phyloP scores from a whole-genome alignment of 768 basidiomycete species.

The Daedaleopsis nitida region DNA sequence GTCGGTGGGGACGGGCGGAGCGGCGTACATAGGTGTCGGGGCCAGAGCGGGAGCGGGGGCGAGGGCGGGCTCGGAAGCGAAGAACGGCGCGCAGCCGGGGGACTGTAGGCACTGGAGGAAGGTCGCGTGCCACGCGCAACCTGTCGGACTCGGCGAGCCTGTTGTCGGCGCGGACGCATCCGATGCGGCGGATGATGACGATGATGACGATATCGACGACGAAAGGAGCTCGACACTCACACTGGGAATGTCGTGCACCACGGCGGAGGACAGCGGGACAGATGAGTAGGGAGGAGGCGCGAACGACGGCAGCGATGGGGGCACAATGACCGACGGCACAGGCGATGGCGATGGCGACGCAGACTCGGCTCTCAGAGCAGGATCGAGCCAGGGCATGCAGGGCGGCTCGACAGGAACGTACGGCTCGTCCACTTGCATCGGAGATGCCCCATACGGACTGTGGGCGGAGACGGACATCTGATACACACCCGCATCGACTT shows the following conservation, averaged over 20 bases:
- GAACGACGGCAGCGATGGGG: background rate
- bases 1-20: background rate
- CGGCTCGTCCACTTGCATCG: background rate
- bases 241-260: background rate
- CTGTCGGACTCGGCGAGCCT: constrained; percentile 10
- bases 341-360: constrained; percentile 11
- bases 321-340: background rate
- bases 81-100: constrained; percentile 14
- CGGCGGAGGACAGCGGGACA: background rate
- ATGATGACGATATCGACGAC: background rate
- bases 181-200: background rate
- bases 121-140: constrained; percentile 19
- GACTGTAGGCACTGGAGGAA: constrained; percentile 21
- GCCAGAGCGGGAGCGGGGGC: background rate
- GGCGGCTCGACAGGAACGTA: background rate
- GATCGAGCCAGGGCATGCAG: constrained; percentile 13
- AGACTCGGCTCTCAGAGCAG: constrained; percentile 11
- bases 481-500: too few relatives aligned
- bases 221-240: background rate
- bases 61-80: background rate
- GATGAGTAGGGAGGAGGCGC: background rate
- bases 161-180: background rate
- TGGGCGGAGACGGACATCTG: too few relatives aligned
- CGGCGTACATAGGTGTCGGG: background rate
- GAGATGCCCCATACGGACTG: too few relatives aligned